Base-by-base conservation (phyloP, 768 basidiomycete species). In the Pleurotus salmoneostramineus region DNA sequence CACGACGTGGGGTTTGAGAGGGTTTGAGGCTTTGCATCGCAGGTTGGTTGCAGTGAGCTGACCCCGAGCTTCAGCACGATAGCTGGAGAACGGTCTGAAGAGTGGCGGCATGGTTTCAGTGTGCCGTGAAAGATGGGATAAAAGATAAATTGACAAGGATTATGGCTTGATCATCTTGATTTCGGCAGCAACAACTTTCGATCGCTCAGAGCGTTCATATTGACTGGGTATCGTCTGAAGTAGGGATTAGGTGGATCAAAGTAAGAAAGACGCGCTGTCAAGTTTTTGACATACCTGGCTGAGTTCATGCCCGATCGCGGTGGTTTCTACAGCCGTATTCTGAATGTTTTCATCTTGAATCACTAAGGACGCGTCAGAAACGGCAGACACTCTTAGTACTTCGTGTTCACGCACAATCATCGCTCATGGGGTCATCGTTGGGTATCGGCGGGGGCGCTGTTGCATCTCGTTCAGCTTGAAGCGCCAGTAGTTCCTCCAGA, bases 141-240 rank as follows among this genome's bases (percentile, higher is more conserved):
- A n/a, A n/a, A n/a, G n/a, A 3, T 27, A 27, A 27, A 27, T 27
- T 3, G 21, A 40, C n/a, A 40, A 10, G 37, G 1, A 3, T 40
- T 55, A 55, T 43, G 72, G 67, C 61, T 78, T 82, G 60, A 84
- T 59, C 5, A 74, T 69, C 59, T 82, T 85, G 33, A 84, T 71
- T 59, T 87, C 83, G 36, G 67, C 68, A 5, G 75, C 72, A 4
- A 80, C 80, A 6, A 64, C 64, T 62, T 75, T 77, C 2, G 82
- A 71, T 56, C 77, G 71, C 55, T 75, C 69, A 14, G 79, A 74
- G 40, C 87, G 81, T 66, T 80, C 79, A 56, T 74, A 70, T 62
- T 88, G 85, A 48, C 69, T 69, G 14, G 73, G 69, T 34, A 82
- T 71, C 7, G 69, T 72, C 85, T 86, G 61, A 33, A 32, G 58